Percentiles rank a stretch among this genome's conserved stretches.
Evolutionary conservation across 768 basidiomycete species (phyloP).

Genomic region (Hirschioporus abietinus): DNA sequence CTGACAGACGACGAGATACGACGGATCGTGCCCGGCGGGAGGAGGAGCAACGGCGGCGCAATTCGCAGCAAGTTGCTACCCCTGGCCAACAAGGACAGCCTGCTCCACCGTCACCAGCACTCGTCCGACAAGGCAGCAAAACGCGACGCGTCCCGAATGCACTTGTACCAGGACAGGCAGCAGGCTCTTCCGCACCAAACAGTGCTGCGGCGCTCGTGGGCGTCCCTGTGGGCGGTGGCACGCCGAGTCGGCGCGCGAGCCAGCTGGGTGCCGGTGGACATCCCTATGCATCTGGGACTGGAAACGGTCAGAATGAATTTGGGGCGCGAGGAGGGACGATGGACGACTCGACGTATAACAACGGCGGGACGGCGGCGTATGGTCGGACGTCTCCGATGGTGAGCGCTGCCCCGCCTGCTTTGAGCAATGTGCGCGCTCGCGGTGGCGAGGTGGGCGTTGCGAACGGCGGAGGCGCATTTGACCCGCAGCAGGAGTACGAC

Average conservation of each 20-base stretch:
- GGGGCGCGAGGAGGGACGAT: slow-evolving; percentile 22
- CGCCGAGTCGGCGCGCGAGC: slow-evolving; percentile 41
- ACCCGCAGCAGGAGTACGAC: slow-evolving; percentile 50
- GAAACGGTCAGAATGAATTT: slow-evolving; percentile 37
- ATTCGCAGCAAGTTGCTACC: slow-evolving; percentile 32
- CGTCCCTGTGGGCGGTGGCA: slow-evolving; percentile 48
- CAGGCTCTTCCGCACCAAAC: slow-evolving; percentile 60
- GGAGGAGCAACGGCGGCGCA: slow-evolving; percentile 60
- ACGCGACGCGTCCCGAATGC: slow-evolving; percentile 50
- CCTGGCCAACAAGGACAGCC: slow-evolving; percentile 36
- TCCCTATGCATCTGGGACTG: slow-evolving; percentile 39
- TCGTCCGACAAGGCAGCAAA: slow-evolving; percentile 73
- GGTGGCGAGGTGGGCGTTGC: slow-evolving; percentile 65
- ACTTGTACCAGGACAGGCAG: slow-evolving; percentile 47
- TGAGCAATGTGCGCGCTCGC: slow-evolving; percentile 66
- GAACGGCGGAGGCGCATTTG: slow-evolving; percentile 48
- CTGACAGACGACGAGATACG: slow-evolving; percentile 55
- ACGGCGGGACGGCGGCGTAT: slow-evolving; percentile 48
- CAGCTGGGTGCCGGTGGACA: slow-evolving; percentile 42
- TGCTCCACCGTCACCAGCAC: slow-evolving; percentile 70
- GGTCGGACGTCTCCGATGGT: slow-evolving; percentile 84
- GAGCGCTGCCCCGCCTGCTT: slow-evolving; percentile 62
- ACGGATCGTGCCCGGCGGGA: slow-evolving; percentile 26
- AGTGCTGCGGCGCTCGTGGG: slow-evolving; percentile 73
- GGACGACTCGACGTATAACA: neutral